phyloP scores from a whole-genome alignment of 345 rosid genomes.

The Citrus cavaleriei region DNA sequence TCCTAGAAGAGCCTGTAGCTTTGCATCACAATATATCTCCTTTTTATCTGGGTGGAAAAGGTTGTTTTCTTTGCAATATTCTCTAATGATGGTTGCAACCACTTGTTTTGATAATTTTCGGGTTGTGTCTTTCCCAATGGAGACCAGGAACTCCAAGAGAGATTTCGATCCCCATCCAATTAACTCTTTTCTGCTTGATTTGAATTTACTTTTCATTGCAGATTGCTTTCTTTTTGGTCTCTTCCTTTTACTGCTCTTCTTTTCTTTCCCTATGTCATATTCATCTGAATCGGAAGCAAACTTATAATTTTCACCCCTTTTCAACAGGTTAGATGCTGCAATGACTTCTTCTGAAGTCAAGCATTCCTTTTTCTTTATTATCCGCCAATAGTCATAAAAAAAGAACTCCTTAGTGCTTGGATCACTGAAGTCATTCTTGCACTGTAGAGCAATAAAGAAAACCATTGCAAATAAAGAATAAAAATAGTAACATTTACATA shows the following conservation, averaged over 20 bases:
- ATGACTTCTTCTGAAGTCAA: constrained; percentile 27
- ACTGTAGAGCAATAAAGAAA: constrained; percentile 19
- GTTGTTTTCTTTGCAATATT: constrained; percentile 33
- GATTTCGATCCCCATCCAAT: constrained; percentile 50
- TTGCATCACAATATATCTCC: constrained; percentile 47
- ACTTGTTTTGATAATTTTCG: constrained; percentile 30
- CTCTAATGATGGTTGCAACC: constrained; percentile 24
- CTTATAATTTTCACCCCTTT: constrained; percentile 9
- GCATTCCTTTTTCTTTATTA: constrained; percentile 30
- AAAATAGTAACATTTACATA: background rate
- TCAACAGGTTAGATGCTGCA: constrained; percentile 25
- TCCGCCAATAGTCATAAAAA: constrained; percentile 49
- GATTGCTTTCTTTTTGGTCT: background rate
- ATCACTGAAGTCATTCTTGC: constrained; percentile 36
- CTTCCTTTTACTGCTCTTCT: constrained; percentile 10
- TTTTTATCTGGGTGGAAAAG: constrained; percentile 34
- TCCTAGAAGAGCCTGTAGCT: constrained; percentile 34
- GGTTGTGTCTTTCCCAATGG: constrained; percentile 35
- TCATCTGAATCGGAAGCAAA: constrained; percentile 6
- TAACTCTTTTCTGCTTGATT: constrained; percentile 28
- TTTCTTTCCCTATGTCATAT: constrained; percentile 12
- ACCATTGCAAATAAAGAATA: background rate
- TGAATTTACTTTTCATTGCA: background rate
- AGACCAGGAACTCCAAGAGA: constrained; percentile 38
- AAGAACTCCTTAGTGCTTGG: constrained; percentile 21